phyloP scores from a whole-genome alignment of 768 basidiomycete species.

The Lactarius akahatsu region DNA sequence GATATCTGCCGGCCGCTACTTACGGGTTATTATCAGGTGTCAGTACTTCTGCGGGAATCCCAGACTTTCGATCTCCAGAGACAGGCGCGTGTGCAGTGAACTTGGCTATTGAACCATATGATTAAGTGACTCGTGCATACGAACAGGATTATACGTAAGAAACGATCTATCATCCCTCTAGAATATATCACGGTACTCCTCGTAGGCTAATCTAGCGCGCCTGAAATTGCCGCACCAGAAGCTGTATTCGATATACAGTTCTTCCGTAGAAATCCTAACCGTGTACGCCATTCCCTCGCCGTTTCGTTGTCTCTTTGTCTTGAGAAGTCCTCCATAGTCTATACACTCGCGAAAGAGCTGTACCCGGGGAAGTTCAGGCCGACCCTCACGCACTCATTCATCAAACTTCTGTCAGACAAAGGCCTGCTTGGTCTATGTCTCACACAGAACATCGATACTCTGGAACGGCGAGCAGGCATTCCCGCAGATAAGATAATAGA shows the following conservation, averaged over 20 bases:
- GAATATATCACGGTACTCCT: background rate
- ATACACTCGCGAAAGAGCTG: constrained; percentile 88
- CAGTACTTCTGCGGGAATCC: constrained; percentile 80
- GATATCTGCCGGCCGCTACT: background rate
- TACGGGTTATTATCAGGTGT: constrained; percentile 46
- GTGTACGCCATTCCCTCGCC: constrained; percentile 47
- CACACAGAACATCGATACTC: constrained; percentile 91
- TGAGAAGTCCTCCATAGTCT: constrained; percentile 49
- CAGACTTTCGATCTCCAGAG: constrained; percentile 84
- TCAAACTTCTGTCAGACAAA: constrained; percentile 74
- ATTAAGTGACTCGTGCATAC: background rate
- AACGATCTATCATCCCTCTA: background rate
- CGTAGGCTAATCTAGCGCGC: constrained; percentile 71
- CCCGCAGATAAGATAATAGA: constrained; percentile 76
- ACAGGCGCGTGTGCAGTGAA: constrained; percentile 54
- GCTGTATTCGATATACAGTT: constrained; percentile 93
- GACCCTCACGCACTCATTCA: constrained; percentile 87
- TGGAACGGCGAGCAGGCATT: constrained; percentile 83
- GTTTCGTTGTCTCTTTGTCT: background rate
- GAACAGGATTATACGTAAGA: constrained; percentile 54
- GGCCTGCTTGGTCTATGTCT: constrained; percentile 72
- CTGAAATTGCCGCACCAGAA: constrained; percentile 85
- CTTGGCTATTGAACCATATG: background rate
- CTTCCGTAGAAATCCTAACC: constrained; percentile 76
- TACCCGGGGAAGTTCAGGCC: constrained; percentile 90